These are phyloP conservation scores for Botrytis paeoniae DNA, from an alignment of 2,329 filamentous ascomycete species.

Conservation along the genomic window DNA sequence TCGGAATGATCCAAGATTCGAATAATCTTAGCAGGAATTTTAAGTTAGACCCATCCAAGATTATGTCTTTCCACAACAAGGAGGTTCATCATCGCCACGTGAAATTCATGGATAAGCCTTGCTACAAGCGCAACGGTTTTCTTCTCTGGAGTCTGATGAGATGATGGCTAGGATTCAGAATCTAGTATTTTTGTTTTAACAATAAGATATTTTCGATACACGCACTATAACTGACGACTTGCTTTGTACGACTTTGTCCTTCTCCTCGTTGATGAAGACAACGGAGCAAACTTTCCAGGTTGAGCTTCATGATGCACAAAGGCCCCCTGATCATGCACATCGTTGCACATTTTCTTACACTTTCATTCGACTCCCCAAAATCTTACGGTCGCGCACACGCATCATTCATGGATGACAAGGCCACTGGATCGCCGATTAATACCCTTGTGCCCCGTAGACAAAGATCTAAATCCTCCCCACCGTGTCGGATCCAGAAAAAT, in stretches of 20 bases:
- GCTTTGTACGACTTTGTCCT: neutral
- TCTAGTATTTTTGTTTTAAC: neutral
- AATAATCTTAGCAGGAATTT: neutral
- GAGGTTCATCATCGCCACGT: conserved; percentile 17
- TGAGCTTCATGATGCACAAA: conserved; percentile 15
- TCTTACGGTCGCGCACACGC: conserved; percentile 12
- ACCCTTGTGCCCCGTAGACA: conserved; percentile 12
- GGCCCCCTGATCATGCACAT: conserved; percentile 15
- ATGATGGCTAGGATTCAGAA: neutral
- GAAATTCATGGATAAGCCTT: conserved; percentile 20
- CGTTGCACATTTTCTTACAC: conserved; percentile 10
- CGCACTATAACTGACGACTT: neutral
- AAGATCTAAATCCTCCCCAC: conserved; percentile 14
- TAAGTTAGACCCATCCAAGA: neutral
- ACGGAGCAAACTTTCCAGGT: conserved; percentile 13
- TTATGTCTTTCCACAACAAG: neutral
- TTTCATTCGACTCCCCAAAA: conserved; percentile 4
- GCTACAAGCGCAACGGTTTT: conserved; percentile 18
- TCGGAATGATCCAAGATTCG: conserved; percentile 8
- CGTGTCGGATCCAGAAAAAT: neutral
- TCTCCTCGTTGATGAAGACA: neutral
- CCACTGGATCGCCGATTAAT: conserved; percentile 16
- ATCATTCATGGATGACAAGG: conserved; percentile 1
- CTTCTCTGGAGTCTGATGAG: neutral
- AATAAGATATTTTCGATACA: neutral